These are phyloP conservation scores for Breviolum minutum DNA, from an alignment of 73 alveolate genomes.

Conservation along the genomic window DNA sequence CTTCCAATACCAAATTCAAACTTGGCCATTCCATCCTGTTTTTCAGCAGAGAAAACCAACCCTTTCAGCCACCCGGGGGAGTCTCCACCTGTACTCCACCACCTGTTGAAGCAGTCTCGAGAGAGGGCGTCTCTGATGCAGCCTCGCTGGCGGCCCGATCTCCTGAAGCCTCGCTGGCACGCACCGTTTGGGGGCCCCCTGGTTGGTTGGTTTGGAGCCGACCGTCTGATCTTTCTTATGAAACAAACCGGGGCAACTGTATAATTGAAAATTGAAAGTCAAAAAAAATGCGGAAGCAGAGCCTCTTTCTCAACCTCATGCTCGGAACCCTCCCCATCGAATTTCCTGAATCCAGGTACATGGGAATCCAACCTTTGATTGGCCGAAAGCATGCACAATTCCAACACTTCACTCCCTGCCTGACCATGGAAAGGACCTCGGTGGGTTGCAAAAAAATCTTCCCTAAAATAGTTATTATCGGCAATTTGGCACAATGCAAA, in stretches of 20 bases:
- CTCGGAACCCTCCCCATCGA: conserved; percentile 34
- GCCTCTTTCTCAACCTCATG: conserved; percentile 7
- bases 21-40: too few species aligned
- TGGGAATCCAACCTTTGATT: not conserved
- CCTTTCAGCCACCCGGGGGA: too few species aligned
- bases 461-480: too few species aligned
- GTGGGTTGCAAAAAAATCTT: too few species aligned
- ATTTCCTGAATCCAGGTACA: not conserved
- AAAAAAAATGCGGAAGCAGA: not conserved
- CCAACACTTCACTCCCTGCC: not conserved
- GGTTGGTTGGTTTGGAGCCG: too few species aligned
- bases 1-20: too few species aligned
- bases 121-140: conserved; percentile 10
- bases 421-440: conserved; percentile 44
- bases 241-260: not conserved
- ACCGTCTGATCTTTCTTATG: too few species aligned
- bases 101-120: conserved; percentile 5
- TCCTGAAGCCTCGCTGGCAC: too few species aligned
- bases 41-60: too few species aligned
- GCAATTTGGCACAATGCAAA: not conserved
- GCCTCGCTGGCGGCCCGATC: too few species aligned
- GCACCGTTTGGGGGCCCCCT: too few species aligned
- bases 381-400: not conserved
- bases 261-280: not conserved
- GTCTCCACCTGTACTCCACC: conserved; percentile 24